phyloP scores from a whole-genome alignment of 331 rosid species.

The Erythrophleum ivorense region DNA sequence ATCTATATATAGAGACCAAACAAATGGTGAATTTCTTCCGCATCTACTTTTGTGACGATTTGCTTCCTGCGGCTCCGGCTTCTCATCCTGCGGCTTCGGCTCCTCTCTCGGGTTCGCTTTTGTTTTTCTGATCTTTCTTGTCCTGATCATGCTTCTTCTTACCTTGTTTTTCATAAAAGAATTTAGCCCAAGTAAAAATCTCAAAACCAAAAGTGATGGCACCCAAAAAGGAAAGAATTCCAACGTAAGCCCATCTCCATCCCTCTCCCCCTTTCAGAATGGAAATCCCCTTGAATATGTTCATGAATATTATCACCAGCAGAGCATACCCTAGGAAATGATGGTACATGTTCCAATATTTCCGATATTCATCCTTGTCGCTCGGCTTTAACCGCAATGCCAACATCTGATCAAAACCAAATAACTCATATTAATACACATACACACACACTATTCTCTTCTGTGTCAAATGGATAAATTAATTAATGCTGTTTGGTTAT shows the following conservation, averaged over 20 bases:
- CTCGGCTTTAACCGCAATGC: constrained; percentile 63
- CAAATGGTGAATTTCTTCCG: no score
- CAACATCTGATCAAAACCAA: constrained; percentile 53
- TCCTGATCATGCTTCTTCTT: no score
- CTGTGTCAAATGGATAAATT: no score
- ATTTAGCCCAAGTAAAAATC: constrained; percentile 57
- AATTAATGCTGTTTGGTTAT: no score
- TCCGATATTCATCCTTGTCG: constrained; percentile 53
- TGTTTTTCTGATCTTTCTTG: no score
- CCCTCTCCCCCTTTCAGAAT: constrained; percentile 55
- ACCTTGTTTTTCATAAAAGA: neutral
- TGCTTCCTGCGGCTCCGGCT: no score
- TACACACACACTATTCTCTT: no score
- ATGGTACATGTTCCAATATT: constrained; percentile 91
- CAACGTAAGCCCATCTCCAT: constrained; percentile 69
- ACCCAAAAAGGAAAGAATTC: constrained; percentile 53
- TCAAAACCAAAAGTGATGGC: constrained; percentile 49
- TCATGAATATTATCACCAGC: constrained; percentile 52
- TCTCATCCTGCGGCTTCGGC: no score
- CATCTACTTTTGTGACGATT: no score
- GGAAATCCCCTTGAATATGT: constrained; percentile 75
- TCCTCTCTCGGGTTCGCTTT: no score
- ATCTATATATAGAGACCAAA: no score
- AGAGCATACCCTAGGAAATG: constrained; percentile 84
- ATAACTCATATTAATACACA: neutral